Evolutionary conservation across 352 stramenopile genomes (phyloP).

Genomic region (Globisporangium canariense): DNA sequence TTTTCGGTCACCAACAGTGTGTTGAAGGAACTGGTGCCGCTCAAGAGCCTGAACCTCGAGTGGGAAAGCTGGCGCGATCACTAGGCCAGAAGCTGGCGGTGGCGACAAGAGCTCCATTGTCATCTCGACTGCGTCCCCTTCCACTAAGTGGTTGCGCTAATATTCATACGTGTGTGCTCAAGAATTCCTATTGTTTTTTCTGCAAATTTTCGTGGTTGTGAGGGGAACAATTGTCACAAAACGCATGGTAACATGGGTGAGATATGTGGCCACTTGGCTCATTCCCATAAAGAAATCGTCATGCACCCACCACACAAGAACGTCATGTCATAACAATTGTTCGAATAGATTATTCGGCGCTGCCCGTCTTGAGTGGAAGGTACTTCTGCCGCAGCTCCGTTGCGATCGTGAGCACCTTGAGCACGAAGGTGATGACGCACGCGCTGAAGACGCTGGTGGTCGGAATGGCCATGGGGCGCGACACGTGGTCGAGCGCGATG

Average conservation of each 20-base stretch:
- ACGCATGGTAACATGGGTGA: too few relatives aligned
- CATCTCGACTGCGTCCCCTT: not conserved
- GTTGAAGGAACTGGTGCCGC: conserved; percentile 67
- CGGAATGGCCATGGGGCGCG: conserved; percentile 18
- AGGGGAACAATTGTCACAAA: too few relatives aligned
- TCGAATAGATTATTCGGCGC: not conserved
- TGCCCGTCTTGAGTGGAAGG: not conserved
- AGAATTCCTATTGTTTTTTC: not conserved
- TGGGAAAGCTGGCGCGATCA: conserved; percentile 85
- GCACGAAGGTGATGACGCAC: conserved; percentile 40
- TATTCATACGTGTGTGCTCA: too few relatives aligned
- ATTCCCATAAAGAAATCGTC: not conserved
- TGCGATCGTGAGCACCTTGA: conserved; percentile 28
- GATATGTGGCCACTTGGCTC: too few relatives aligned
- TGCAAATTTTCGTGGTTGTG: too few relatives aligned
- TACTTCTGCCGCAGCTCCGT: conserved; percentile 17
- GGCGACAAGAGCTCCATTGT: not conserved
- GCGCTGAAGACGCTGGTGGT: conserved; percentile 37
- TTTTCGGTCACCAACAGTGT: conserved; percentile 33
- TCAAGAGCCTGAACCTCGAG: conserved; percentile 77
- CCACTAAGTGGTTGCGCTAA: not conserved
- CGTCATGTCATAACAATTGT: not conserved
- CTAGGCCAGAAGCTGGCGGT: conserved; percentile 16
- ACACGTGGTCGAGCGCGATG: conserved; percentile 26
- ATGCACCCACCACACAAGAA: not conserved